Conservation (phyloP, 208 protist species). For the Trypanosoma scelopori region DNA sequence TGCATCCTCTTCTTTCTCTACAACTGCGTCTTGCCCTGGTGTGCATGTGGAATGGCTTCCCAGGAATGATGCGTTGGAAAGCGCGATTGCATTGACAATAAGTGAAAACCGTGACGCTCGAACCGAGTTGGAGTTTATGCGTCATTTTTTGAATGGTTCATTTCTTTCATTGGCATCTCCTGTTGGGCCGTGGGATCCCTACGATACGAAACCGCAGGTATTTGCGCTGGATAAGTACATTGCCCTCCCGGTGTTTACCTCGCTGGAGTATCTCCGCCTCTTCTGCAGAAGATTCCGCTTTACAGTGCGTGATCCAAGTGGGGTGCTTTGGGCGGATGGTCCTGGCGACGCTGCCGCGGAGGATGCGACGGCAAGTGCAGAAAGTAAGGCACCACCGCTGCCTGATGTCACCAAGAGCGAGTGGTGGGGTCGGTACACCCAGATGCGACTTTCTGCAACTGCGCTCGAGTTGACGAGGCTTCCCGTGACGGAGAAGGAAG, state of each 20-base stretch:
- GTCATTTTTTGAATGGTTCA: constrained; percentile 67
- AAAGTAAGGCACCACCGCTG: constrained; percentile 20
- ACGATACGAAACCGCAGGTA: constrained; percentile 87
- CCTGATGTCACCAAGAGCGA: constrained; percentile 48
- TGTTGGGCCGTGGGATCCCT: constrained; percentile 78
- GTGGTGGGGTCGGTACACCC: constrained; percentile 44
- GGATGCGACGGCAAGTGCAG: constrained; percentile 7
- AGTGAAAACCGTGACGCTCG: constrained; percentile 74
- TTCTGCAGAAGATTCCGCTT: constrained; percentile 76
- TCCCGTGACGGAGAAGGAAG: constrained; percentile 5
- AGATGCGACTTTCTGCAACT: constrained; percentile 14
- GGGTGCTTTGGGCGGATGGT: constrained; percentile 70
- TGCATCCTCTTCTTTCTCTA: constrained; percentile 5
- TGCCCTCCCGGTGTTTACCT: constrained; percentile 88
- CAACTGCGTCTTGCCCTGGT: constrained; percentile 7
- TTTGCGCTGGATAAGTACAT: constrained; percentile 86
- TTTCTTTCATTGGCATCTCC: constrained; percentile 83
- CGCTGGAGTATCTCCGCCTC: constrained; percentile 61
- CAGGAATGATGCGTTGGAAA: constrained; percentile 66
- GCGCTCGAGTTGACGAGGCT: constrained; percentile 6
- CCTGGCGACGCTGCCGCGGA: constrained; percentile 12
- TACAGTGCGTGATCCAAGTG: constrained; percentile 73
- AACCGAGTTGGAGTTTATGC: constrained; percentile 79
- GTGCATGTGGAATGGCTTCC: constrained; percentile 49
- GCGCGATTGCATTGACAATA: constrained; percentile 72